phyloP scores from a whole-genome alignment of 805 yeast genomes.

The Torulaspora maleeae region DNA sequence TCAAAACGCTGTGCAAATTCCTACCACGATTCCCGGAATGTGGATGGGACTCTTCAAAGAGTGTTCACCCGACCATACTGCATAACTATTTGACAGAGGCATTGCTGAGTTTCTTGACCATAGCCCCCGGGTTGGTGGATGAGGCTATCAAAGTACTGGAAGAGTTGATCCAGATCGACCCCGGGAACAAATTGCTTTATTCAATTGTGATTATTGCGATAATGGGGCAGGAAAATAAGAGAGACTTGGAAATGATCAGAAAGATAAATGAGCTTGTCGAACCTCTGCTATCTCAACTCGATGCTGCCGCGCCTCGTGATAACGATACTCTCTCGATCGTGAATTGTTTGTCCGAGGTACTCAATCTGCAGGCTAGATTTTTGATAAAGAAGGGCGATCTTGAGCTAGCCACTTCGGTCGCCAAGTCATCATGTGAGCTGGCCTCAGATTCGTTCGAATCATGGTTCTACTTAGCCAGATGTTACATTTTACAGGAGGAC shows the following conservation, averaged over 20 bases:
- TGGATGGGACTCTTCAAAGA: constrained; percentile 40
- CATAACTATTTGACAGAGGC: constrained; percentile 55
- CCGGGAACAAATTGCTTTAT: constrained; percentile 23
- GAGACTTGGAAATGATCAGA: constrained; percentile 24
- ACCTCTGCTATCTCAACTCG: constrained; percentile 19
- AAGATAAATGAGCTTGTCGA: constrained; percentile 19
- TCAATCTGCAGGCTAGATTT: constrained; percentile 29
- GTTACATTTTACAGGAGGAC: constrained; percentile 25
- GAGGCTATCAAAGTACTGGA: constrained; percentile 21
- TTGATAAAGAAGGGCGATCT: constrained; percentile 25
- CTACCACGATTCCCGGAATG: constrained; percentile 45
- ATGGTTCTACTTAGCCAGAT: constrained; percentile 30
- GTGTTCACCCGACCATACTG: constrained; percentile 34
- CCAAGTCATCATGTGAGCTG: constrained; percentile 26
- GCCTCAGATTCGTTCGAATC: constrained; percentile 32
- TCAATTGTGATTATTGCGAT: constrained; percentile 25
- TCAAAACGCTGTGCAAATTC: constrained; percentile 39
- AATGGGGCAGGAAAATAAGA: constrained; percentile 20
- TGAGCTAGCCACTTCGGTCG: constrained; percentile 24
- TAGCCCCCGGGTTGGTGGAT: constrained; percentile 22
- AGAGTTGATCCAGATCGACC: constrained; percentile 17
- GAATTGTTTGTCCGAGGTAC: constrained; percentile 26
- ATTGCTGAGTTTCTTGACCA: constrained; percentile 29
- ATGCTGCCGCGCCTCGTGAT: constrained; percentile 18
- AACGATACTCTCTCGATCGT: constrained; percentile 21